A percentile compares a stretch with the other conserved stretches of the same genome.
Evolutionary conservation across 2,329 filamentous ascomycete genomes (phyloP).

Genomic region (Phaeosphaeria sp.): DNA sequence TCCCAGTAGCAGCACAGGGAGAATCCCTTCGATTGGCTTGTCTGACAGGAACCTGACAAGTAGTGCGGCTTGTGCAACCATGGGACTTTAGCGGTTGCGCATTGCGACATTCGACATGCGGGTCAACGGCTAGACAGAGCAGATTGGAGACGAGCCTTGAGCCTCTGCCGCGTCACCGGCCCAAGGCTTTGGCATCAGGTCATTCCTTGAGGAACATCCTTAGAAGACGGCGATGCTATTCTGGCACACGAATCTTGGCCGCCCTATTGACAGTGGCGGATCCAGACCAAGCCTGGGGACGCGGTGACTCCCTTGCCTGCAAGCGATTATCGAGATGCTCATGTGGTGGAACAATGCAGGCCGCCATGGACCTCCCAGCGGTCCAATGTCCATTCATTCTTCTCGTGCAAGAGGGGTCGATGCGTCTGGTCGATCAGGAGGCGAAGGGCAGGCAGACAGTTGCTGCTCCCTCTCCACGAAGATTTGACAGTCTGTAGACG

Average conservation of each 20-base stretch:
- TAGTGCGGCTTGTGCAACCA: constrained; percentile 3
- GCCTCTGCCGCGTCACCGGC: neutral
- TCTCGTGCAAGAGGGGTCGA: constrained; percentile 3
- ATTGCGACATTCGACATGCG: constrained; percentile 1
- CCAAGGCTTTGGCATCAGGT: neutral
- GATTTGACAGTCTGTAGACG: neutral
- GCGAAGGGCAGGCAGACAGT: neutral
- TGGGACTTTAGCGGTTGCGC: constrained; percentile 1
- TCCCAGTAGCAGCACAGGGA: neutral
- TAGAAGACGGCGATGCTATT: neutral
- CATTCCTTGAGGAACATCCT: neutral
- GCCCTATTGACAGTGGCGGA: neutral
- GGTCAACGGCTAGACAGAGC: constrained; percentile 1
- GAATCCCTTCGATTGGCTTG: constrained; percentile 1
- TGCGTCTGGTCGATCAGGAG: neutral
- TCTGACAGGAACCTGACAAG: neutral
- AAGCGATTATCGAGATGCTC: constrained; percentile 13
- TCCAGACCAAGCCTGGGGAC: neutral
- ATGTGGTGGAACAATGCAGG: constrained; percentile 16
- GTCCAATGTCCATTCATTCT: constrained; percentile 5
- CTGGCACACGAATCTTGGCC: neutral
- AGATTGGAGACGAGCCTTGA: neutral
- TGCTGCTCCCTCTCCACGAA: neutral
- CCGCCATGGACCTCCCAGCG: constrained; percentile 7
- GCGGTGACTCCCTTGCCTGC: constrained; percentile 9